Evolutionary conservation across 2,329 filamentous ascomycete genomes (phyloP), one percentile per base, ranked within the genome.

Genomic region (Elsinoe necatrix): DNA sequence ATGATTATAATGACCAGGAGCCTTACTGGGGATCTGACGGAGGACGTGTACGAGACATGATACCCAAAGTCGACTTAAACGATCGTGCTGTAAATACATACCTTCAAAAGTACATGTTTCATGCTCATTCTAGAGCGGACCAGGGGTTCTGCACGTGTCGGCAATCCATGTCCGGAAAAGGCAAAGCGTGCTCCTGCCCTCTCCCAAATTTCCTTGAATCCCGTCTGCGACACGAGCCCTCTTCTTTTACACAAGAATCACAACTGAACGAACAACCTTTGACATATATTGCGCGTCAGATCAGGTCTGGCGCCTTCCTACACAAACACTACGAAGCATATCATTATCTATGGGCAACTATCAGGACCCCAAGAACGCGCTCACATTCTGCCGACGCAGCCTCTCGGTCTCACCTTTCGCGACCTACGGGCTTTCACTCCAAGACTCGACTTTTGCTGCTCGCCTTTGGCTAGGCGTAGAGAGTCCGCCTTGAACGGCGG

Each of bases 401-500:
- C 64, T 69, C 63, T 62, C 66, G 62, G 65, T 65, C 65, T 67
- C 67, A 62, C 61, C 64, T 48, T 63, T 67, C 56, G 67, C 68
- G 56, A 66, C 67, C 61, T 63, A 59, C 60, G 62, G 63, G 57
- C 65, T 73, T 62, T 67, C 66, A 61, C 66, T 63, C 63, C 71
- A 62, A 64, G 73, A 76, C 62, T 73, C 74, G 21, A 75, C 71
- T 62, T 77, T 77, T 63, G 74, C 71, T n/a, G 67, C 69, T 48
- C 67, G 76, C 67, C 65, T 75, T 58, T 75, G 75, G 72, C 69
- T 76, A 76, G 56, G 39, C 27, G 74, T 69, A 66, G 66, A 64
- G 61, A 69, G 75, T 77, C 76, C 76, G 73, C 74, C 75, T 72
- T 78, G 73, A 78, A 66, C 61, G 75, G 75, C 75, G 76, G 76